phyloP scores from a whole-genome alignment of 2,329 filamentous ascomycete species.

The Ascochyta clinopodiicola region DNA sequence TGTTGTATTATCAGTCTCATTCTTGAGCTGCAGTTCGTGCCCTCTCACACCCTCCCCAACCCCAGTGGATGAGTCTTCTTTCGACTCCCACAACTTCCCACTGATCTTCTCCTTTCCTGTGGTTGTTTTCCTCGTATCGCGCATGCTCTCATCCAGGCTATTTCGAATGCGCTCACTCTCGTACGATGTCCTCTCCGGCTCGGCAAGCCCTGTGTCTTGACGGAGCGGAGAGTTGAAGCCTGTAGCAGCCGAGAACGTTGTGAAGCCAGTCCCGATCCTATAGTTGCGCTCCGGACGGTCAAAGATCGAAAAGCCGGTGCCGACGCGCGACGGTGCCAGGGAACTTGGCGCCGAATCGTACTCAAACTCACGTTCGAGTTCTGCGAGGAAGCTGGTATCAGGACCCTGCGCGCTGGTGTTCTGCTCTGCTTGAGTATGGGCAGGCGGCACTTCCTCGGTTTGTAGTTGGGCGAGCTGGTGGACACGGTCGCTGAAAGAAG shows the following conservation, averaged over 20 bases:
- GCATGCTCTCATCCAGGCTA: slow-evolving; percentile 33
- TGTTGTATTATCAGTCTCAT: not conserved
- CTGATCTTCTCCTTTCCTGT: slow-evolving; percentile 31
- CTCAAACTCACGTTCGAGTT: slow-evolving; percentile 41
- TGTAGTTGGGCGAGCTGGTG: slow-evolving; percentile 34
- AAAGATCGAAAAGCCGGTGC: slow-evolving; percentile 37
- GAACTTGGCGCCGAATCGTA: slow-evolving; percentile 35
- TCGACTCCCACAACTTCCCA: slow-evolving; percentile 36
- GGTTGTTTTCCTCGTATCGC: slow-evolving; percentile 18
- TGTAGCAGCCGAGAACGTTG: slow-evolving; percentile 30
- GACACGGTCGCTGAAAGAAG: slow-evolving; percentile 45
- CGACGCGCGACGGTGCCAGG: slow-evolving; percentile 31
- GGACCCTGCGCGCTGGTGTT: slow-evolving; percentile 24
- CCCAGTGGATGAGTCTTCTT: slow-evolving; percentile 24
- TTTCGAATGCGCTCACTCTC: slow-evolving; percentile 37
- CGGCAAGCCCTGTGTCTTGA: slow-evolving; percentile 46
- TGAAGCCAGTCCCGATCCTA: slow-evolving; percentile 28
- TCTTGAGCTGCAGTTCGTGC: slow-evolving; percentile 17
- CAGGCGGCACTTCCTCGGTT: slow-evolving; percentile 10
- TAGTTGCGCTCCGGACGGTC: slow-evolving; percentile 25
- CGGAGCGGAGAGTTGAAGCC: slow-evolving; percentile 40
- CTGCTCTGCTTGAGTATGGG: slow-evolving; percentile 13
- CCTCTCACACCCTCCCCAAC: slow-evolving; percentile 27
- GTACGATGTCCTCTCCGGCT: slow-evolving; percentile 24
- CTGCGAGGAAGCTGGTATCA: slow-evolving; percentile 31